phyloP scores from a whole-genome alignment of 2,329 filamentous ascomycete species.

The Cladorrhinum sp. region DNA sequence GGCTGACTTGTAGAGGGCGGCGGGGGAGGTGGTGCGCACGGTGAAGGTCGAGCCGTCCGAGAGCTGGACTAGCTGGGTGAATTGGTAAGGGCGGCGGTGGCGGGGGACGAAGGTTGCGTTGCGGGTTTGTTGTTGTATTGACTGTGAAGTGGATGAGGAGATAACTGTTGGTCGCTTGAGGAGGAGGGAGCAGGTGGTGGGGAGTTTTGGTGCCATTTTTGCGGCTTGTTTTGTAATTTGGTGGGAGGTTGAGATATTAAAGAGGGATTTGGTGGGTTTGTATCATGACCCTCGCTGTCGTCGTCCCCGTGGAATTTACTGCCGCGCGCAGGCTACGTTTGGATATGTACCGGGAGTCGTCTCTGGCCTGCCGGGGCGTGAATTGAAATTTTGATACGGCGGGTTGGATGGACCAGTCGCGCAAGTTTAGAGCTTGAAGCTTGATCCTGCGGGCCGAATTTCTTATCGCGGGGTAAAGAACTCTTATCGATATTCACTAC shows the following conservation, averaged over 20 bases:
- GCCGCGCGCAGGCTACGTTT: neutral
- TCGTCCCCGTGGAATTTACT: conserved; percentile 5
- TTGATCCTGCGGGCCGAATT: conserved; percentile 11
- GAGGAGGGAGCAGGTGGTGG: conserved; percentile 26
- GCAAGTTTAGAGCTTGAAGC: conserved; percentile 9
- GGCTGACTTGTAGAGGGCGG: conserved; percentile 54
- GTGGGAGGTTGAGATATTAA: conserved; percentile 17
- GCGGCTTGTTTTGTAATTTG: neutral
- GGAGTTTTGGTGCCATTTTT: conserved; percentile 35
- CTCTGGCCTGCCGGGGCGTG: conserved; percentile 1
- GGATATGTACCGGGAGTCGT: neutral
- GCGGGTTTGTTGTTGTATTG: conserved; percentile 57
- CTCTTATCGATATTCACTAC: neutral
- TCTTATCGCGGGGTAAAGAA: conserved; percentile 10
- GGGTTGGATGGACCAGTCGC: conserved; percentile 9
- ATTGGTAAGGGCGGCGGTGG: conserved; percentile 89
- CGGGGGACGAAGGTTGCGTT: conserved; percentile 83
- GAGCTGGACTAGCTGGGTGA: conserved; percentile 93
- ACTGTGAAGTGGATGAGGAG: conserved; percentile 19
- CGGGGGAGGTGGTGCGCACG: conserved; percentile 71
- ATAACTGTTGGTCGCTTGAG: conserved; percentile 18
- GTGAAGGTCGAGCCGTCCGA: conserved; percentile 86
- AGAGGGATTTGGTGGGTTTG: conserved; percentile 7
- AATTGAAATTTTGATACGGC: conserved; percentile 29
- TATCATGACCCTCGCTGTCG: neutral